Evolutionary conservation across 257 asterid species (phyloP).

Genomic region (Przewalskia tangutica): DNA sequence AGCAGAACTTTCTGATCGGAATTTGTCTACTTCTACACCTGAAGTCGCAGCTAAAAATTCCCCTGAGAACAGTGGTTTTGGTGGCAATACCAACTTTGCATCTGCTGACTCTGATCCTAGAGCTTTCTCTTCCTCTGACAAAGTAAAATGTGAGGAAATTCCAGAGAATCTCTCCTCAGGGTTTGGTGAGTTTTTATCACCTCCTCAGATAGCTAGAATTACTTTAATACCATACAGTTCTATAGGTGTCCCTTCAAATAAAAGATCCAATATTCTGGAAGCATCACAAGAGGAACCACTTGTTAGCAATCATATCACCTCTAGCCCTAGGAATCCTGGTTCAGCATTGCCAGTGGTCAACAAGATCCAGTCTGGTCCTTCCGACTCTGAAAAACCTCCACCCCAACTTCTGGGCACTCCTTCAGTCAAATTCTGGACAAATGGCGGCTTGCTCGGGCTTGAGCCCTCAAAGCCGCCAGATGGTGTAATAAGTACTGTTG

Average conservation of each 20-base stretch:
- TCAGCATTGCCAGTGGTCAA: constrained; percentile 18
- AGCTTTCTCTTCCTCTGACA: constrained; percentile 2
- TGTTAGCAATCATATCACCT: constrained; percentile 19
- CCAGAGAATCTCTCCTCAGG: constrained; percentile 15
- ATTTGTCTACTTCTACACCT: constrained; percentile 7
- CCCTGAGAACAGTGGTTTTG: constrained; percentile 3
- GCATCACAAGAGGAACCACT: constrained; percentile 27
- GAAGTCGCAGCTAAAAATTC: background rate
- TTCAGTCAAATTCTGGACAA: constrained; percentile 79
- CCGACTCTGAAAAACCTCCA: constrained; percentile 33
- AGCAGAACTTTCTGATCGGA: background rate
- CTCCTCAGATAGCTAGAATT: constrained; percentile 30
- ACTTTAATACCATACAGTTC: constrained; percentile 19
- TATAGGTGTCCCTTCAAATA: constrained; percentile 19
- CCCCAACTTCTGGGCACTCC: constrained; percentile 40
- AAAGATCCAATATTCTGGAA: constrained; percentile 19
- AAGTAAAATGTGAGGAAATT: background rate
- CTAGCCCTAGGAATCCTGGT: constrained; percentile 15
- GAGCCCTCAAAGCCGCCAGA: constrained; percentile 97
- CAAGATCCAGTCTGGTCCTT: constrained; percentile 19
- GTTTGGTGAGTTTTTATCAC: constrained; percentile 18
- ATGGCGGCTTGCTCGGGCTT: constrained; percentile 93
- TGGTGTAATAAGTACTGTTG: constrained; percentile 24
- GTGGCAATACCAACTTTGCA: background rate
- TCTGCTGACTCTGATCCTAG: constrained; percentile 11